phyloP scores from a whole-genome alignment of 768 basidiomycete genomes.

The Hortiboletus campestris region DNA sequence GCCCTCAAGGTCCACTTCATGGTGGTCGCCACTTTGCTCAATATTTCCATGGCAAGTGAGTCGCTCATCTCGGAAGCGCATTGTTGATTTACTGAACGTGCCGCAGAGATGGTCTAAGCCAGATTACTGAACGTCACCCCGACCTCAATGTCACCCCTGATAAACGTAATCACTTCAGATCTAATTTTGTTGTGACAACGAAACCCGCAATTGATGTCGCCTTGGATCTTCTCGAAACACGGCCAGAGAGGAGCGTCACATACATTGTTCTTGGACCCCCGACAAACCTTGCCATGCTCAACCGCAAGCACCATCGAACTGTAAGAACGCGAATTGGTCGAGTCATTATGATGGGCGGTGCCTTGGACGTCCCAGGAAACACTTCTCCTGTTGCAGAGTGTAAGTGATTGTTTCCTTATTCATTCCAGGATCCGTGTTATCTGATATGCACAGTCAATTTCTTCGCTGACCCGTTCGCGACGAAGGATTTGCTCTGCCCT shows the following conservation, averaged over 20 bases:
- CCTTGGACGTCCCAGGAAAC: conserved; percentile 89
- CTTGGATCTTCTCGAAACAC: conserved; percentile 50
- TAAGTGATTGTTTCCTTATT: conserved; percentile 33
- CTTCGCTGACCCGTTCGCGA: conserved; percentile 86
- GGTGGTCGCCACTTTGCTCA: conserved; percentile 74
- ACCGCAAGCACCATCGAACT: conserved; percentile 51
- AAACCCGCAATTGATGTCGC: conserved; percentile 53
- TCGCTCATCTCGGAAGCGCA: not conserved
- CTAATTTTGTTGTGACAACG: conserved; percentile 47
- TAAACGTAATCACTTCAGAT: conserved; percentile 27
- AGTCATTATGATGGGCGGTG: conserved; percentile 92
- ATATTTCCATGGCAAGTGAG: conserved; percentile 81
- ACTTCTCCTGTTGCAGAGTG: conserved; percentile 82
- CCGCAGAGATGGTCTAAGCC: conserved; percentile 65
- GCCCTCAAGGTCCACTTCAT: conserved; percentile 62
- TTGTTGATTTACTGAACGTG: not conserved
- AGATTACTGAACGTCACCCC: conserved; percentile 60
- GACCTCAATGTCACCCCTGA: conserved; percentile 45
- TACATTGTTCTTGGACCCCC: conserved; percentile 76
- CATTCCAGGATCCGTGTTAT: not conserved
- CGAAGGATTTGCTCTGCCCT: conserved; percentile 60
- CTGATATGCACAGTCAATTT: conserved; percentile 60
- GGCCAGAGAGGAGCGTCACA: conserved; percentile 54
- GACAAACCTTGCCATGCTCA: conserved; percentile 73
- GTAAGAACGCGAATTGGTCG: conserved; percentile 62